Base-by-base conservation (phyloP, 768 basidiomycete genomes). In the Asterophora parasitica region DNA sequence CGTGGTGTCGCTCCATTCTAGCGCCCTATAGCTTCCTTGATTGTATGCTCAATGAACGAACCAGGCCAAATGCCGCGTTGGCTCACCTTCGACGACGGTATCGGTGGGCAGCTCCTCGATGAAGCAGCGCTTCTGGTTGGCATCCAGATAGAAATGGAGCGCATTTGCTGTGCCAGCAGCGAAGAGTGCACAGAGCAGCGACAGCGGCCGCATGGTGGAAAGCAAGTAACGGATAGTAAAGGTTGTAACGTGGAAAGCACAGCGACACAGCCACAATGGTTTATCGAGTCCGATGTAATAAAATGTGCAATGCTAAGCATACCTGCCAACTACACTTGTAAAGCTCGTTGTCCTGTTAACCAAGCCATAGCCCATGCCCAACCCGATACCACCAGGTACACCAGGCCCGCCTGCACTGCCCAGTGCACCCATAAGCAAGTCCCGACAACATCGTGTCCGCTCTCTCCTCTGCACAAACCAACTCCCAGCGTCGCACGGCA, bases 91-190 rank as follows among this genome's bases (percentile, higher is more conserved):
- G 31, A 95, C 90, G 23, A 93, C 84, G n/a, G 93, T 97, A 66
- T 95, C 88, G 2, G 83, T 82, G 10, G 96, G 95, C 15, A 98
- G 72, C 65, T 99, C 96, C 62, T 98, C 96, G 49, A 98, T 79
- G 70, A 98, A 98, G 65, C 96, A 99, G 40, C 88, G 79, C 60
- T 87, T 85, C 66, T 96, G 91, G 61, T 90, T 88, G 13, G 92
- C 84, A 63, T 96, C 92, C 49, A 99, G 81, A 64, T 99, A 99
- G 68, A 98, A 96, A 63, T 99, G 96, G 20, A 99, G 83, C 23
- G 89, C 92, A 62, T 84, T 78, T 13, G 72, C 76, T 15, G 74
- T 61, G 33, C 72, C 67, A 17, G 70, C 64, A 36, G 68, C 64
- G 53, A 74, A 55, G 45, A 70, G 58, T 49, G 75, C 66, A 13